These are phyloP conservation scores for Chaetomidium leptoderma DNA, from an alignment of 495 filamentous ascomycete genomes.

Conservation along the genomic window DNA sequence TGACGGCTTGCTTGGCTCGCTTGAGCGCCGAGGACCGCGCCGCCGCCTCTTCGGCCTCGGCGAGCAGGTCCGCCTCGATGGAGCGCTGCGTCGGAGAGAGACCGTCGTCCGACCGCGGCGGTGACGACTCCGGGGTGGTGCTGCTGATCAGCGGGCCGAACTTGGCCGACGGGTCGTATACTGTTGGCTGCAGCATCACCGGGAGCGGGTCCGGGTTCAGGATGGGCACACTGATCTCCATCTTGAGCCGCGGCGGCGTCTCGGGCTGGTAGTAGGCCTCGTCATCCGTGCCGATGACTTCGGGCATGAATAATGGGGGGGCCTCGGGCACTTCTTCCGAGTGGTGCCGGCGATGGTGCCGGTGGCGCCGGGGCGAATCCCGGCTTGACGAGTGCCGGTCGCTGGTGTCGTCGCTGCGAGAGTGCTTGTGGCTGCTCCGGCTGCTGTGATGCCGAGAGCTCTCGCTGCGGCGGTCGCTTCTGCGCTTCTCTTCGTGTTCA, in stretches of 20 bases:
- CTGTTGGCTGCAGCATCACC: constrained; percentile 40
- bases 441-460: constrained; percentile 26
- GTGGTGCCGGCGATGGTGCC: constrained; percentile 31
- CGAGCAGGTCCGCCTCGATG: constrained; percentile 38
- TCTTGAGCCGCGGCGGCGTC: constrained; percentile 31
- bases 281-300: constrained; percentile 40
- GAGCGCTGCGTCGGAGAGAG: constrained; percentile 42
- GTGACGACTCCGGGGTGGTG: constrained; percentile 1
- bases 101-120: constrained; percentile 26
- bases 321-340: constrained; percentile 28
- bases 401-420: constrained; percentile 29
- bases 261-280: constrained; percentile 37
- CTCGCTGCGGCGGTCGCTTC: constrained; percentile 19
- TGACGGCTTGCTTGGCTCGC: constrained; percentile 44
- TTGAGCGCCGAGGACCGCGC: constrained; percentile 40
- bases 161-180: constrained; percentile 44
- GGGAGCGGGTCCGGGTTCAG: constrained; percentile 42
- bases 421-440: constrained; percentile 33
- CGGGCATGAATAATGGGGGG: constrained; percentile 30
- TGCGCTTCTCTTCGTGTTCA: constrained; percentile 14
- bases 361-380: constrained; percentile 20
- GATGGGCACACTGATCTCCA: constrained; percentile 46
- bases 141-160: constrained; percentile 24
- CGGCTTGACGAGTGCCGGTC: constrained; percentile 10
- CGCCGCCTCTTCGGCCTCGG: constrained; percentile 41